These are phyloP conservation scores for Corrigiola litoralis DNA, from an alignment of 179 eudicot species.

Conservation along the genomic window DNA sequence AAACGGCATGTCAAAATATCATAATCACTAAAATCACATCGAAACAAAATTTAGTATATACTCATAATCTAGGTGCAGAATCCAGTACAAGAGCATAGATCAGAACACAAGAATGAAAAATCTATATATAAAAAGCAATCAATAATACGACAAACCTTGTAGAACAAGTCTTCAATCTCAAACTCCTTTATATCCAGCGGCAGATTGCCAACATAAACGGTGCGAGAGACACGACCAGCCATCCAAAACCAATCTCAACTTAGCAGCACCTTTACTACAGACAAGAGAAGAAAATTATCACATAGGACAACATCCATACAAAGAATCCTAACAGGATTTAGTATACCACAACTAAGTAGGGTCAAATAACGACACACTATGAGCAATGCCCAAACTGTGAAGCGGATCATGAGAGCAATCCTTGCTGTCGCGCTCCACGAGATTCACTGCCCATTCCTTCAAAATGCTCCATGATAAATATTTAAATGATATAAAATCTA, in stretches of 20 bases:
- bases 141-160: constrained; percentile 17
- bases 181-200: constrained; percentile 30
- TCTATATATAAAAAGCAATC: not conserved
- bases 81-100: not conserved
- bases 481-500: not conserved
- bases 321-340: not conserved
- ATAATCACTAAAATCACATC: not conserved
- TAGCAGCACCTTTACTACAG: constrained; percentile 4
- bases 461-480: constrained; percentile 9
- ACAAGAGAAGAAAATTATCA: not conserved
- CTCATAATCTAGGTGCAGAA: not conserved
- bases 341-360: not conserved
- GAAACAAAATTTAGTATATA: not conserved
- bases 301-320: not conserved
- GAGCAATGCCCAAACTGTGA: constrained; percentile 15
- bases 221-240: constrained; percentile 29
- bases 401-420: constrained; percentile 22
- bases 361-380: constrained; percentile 3
- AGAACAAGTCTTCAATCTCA: constrained; percentile 31
- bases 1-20: not conserved
- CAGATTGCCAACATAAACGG: constrained; percentile 33
- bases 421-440: constrained; percentile 13
- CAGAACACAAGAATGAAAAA: not conserved
- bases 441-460: constrained; percentile 12
- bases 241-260: constrained; percentile 10